A percentile compares a stretch with the other conserved stretches of the same genome.
phyloP scores from a whole-genome alignment of 257 asterid species.

The Solanum sitiens region DNA sequence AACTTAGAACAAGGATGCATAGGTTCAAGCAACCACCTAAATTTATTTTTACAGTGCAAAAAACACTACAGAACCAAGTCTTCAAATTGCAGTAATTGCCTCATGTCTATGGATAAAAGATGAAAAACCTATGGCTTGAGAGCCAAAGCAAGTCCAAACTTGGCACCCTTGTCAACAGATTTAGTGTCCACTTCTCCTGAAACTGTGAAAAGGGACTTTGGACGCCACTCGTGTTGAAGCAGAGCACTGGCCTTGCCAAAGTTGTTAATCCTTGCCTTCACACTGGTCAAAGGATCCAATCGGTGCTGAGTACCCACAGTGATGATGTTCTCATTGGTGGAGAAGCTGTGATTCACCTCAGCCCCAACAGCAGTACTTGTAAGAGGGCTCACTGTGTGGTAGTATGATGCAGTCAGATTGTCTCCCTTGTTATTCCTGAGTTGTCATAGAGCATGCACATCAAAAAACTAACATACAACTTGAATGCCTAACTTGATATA shows the following conservation, averaged over 20 bases:
- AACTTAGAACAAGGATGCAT: constrained; percentile 1
- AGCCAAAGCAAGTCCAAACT: constrained; percentile 52
- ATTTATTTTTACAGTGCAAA: constrained; percentile 1
- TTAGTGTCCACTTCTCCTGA: constrained; percentile 45
- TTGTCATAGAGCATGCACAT: neutral
- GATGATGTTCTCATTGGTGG: constrained; percentile 37
- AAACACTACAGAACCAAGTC: neutral
- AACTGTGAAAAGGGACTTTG: constrained; percentile 39
- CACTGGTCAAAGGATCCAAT: constrained; percentile 38
- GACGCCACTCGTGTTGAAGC: constrained; percentile 59
- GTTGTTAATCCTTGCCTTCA: constrained; percentile 44
- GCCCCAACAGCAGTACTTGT: constrained; percentile 50
- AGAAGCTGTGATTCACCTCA: constrained; percentile 42
- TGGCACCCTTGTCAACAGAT: constrained; percentile 43
- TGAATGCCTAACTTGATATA: neutral
- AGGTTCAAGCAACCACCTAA: constrained; percentile 5
- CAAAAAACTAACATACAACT: neutral
- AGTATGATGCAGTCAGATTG: constrained; percentile 34
- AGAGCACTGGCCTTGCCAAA: constrained; percentile 44
- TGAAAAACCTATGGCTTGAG: constrained; percentile 24
- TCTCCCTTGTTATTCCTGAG: constrained; percentile 52
- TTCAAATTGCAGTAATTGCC: neutral
- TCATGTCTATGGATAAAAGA: neutral
- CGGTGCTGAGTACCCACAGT: constrained; percentile 39
- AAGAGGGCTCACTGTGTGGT: constrained; percentile 34